Percentiles rank a stretch among this genome's conserved stretches.
Evolutionary conservation across 2,329 filamentous ascomycete genomes (phyloP).

Genomic region (Diatrype stigma): DNA sequence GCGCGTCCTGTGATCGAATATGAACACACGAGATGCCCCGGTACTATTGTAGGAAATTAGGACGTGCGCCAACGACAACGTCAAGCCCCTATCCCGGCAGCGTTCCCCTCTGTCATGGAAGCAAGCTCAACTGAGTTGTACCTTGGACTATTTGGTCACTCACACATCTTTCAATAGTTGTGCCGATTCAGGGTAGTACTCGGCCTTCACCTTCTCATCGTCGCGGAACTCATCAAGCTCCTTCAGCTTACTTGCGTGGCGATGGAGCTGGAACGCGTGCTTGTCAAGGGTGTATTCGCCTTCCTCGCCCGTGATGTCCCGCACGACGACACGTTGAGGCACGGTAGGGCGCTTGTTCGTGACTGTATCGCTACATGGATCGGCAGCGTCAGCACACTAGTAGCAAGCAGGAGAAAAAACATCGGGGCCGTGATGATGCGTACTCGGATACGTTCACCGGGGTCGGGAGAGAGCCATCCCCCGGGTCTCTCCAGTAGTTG

Average conservation of each 20-base stretch:
- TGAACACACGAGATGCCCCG: slow-evolving; percentile 53
- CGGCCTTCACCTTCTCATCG: slow-evolving; percentile 53
- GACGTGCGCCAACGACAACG: too few relatives aligned
- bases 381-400: not conserved
- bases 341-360: slow-evolving; percentile 37
- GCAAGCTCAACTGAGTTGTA: too few relatives aligned
- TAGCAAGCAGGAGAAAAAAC: too few relatives aligned
- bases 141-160: slow-evolving; percentile 1
- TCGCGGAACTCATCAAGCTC: slow-evolving; percentile 37
- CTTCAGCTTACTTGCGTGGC: slow-evolving; percentile 26
- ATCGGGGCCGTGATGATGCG: not conserved
- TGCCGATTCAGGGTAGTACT: slow-evolving; percentile 72
- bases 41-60: slow-evolving; percentile 49
- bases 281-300: slow-evolving; percentile 35
- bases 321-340: slow-evolving; percentile 40
- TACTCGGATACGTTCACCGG: slow-evolving; percentile 25
- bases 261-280: slow-evolving; percentile 37
- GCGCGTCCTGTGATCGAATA: slow-evolving; percentile 74
- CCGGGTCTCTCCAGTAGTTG: slow-evolving; percentile 26
- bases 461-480: slow-evolving; percentile 23
- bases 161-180: slow-evolving; percentile 54
- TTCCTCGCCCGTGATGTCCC: slow-evolving; percentile 37
- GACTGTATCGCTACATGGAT: slow-evolving; percentile 20
- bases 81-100: too few relatives aligned
- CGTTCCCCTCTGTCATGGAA: too few relatives aligned